These are phyloP conservation scores for Amanita inopinata DNA, from an alignment of 768 basidiomycete species.

Conservation along the genomic window DNA sequence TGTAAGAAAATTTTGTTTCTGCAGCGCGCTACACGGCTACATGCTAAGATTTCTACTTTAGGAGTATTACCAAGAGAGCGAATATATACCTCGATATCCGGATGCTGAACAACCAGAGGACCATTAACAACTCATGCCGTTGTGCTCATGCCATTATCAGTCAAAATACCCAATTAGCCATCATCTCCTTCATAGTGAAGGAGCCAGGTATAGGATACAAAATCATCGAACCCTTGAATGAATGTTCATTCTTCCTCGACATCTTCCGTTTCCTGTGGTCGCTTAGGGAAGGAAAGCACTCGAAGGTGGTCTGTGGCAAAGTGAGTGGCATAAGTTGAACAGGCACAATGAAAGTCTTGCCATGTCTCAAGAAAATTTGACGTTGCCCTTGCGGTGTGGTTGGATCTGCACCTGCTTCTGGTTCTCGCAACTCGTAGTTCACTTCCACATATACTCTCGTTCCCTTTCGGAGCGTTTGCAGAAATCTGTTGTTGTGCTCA, in stretches of 20 bases:
- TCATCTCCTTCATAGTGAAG: too few species aligned
- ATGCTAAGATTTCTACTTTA: neutral
- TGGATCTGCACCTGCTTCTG: slow-evolving; percentile 57
- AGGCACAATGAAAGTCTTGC: slow-evolving; percentile 24
- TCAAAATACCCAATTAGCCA: too few species aligned
- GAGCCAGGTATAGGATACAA: too few species aligned
- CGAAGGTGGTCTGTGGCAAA: slow-evolving; percentile 40
- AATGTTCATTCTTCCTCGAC: slow-evolving; percentile 1
- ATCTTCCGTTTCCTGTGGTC: slow-evolving; percentile 6
- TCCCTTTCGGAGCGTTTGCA: slow-evolving; percentile 60
- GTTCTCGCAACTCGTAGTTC: slow-evolving; percentile 64
- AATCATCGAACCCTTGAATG: slow-evolving; percentile 30
- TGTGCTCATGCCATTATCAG: neutral
- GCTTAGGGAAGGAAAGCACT: slow-evolving; percentile 30
- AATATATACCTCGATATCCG: slow-evolving; percentile 3
- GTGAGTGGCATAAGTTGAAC: slow-evolving; percentile 6
- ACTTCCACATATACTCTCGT: slow-evolving; percentile 76
- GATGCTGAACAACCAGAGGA: slow-evolving; percentile 4
- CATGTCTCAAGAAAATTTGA: slow-evolving; percentile 76
- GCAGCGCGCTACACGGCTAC: neutral
- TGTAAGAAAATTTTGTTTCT: neutral
- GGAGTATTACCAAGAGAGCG: slow-evolving; percentile 9
- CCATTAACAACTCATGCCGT: neutral
- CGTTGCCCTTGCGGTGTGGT: slow-evolving; percentile 63
- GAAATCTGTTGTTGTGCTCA: slow-evolving; percentile 48